Evolutionary conservation across 2,329 filamentous ascomycete genomes (phyloP).

Genomic region (Botrytis byssoidea): DNA sequence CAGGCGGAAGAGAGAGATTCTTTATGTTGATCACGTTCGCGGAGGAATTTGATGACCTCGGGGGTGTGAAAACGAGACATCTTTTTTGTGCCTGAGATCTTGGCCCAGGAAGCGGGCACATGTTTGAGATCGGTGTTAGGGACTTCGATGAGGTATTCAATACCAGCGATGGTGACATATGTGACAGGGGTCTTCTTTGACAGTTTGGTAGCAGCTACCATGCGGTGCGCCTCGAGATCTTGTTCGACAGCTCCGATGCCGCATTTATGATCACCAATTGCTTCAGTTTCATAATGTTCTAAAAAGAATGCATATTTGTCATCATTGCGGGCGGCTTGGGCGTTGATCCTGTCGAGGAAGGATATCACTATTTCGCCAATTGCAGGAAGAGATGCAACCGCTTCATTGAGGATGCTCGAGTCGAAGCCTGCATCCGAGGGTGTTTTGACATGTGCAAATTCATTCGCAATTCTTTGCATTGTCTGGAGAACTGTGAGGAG

Average conservation of each 20-base stretch:
- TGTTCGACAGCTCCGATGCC: conserved; percentile 91
- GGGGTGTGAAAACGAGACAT: conserved; percentile 92
- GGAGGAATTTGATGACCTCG: conserved; percentile 77
- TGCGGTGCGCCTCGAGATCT: conserved; percentile 75
- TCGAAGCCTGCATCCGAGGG: conserved; percentile 69
- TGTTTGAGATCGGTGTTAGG: conserved; percentile 77
- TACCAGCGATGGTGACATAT: conserved; percentile 82
- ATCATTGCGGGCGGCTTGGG: conserved; percentile 75
- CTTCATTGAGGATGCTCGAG: conserved; percentile 66
- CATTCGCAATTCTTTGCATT: conserved; percentile 74
- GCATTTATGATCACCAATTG: conserved; percentile 83
- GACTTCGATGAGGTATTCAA: conserved; percentile 94
- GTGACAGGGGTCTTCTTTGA: conserved; percentile 67
- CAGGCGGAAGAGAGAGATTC: conserved; percentile 91
- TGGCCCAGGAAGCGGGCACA: conserved; percentile 91
- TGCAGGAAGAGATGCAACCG: conserved; percentile 71
- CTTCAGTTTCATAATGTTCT: conserved; percentile 82
- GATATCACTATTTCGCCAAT: conserved; percentile 71
- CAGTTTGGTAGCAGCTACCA: conserved; percentile 68
- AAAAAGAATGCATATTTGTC: conserved; percentile 95
- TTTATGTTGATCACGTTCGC: conserved; percentile 90
- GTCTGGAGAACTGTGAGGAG: conserved; percentile 82
- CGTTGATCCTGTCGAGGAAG: conserved; percentile 82
- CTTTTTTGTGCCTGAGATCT: conserved; percentile 93
- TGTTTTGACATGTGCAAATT: conserved; percentile 67